Percentiles rank a stretch among this genome's conserved stretches.
Evolutionary conservation across 768 basidiomycete genomes (phyloP).

Genomic region (Russula sp.): DNA sequence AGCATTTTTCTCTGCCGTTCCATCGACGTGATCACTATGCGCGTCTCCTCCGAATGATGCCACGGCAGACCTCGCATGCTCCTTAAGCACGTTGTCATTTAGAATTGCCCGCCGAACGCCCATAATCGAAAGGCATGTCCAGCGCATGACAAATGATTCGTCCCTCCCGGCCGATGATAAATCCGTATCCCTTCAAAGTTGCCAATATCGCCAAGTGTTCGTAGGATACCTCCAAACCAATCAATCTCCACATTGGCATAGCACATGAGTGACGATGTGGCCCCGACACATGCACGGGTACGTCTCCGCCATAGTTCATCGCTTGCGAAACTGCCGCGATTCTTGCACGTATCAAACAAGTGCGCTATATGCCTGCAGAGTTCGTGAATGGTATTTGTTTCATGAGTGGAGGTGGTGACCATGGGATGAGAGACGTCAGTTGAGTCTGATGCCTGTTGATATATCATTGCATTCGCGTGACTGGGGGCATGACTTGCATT

Average conservation of each 20-base stretch:
- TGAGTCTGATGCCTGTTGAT: too few species aligned
- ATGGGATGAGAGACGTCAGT: too few species aligned
- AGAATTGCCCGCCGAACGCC: neutral
- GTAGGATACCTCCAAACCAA: neutral
- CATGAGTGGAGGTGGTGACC: too few species aligned
- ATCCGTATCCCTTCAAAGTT: neutral
- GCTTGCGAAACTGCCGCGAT: too few species aligned
- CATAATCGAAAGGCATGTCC: neutral
- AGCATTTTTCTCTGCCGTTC: neutral
- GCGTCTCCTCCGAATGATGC: neutral
- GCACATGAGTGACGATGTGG: neutral
- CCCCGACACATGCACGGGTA: too few species aligned
- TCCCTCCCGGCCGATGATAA: neutral
- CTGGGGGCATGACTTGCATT: too few species aligned
- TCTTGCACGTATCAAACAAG: too few species aligned
- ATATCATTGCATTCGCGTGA: too few species aligned
- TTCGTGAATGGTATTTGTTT: too few species aligned
- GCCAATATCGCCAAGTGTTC: neutral
- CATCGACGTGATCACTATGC: too few species aligned
- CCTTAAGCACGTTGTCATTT: neutral
- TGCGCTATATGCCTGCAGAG: too few species aligned
- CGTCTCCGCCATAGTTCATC: too few species aligned
- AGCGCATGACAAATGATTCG: neutral
- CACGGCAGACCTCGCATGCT: neutral
- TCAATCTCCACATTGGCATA: neutral